Evolutionary conservation across 202 grass and related monocot genomes (phyloP).

Genomic region (Musa balbisiana): DNA sequence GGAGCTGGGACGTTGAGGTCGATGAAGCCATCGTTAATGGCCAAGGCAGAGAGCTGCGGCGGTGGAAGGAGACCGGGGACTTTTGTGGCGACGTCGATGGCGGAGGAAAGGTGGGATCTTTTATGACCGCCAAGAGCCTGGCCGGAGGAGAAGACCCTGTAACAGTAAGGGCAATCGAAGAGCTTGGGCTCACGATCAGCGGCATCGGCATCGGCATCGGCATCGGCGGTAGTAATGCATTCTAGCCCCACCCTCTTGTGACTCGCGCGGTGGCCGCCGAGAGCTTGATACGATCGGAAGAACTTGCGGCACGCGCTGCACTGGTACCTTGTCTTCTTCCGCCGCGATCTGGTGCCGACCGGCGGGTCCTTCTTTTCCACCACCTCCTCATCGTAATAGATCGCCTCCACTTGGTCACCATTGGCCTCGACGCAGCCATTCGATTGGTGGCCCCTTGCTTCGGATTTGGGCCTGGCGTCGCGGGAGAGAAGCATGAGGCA

Average conservation of each 20-base stretch:
- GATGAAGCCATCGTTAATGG: no score
- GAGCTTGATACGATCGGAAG: conserved; percentile 13
- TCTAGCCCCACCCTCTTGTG: background rate
- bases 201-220: no score
- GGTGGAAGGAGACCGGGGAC: no score
- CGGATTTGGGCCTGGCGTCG: conserved; percentile 10
- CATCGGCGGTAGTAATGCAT: background rate
- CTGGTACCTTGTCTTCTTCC: conserved; percentile 1
- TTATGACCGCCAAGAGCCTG: no score
- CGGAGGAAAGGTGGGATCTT: no score
- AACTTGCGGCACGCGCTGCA: conserved; percentile 2
- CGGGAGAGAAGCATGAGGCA: conserved; percentile 17
- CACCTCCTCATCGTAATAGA: background rate
- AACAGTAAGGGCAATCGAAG: no score
- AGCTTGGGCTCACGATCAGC: no score
- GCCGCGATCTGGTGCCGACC: background rate
- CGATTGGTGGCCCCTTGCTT: background rate
- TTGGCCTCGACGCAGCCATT: background rate
- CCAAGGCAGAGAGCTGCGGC: no score
- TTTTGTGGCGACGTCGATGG: no score
- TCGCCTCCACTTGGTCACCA: background rate
- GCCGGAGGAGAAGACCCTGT: no score
- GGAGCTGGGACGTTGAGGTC: no score
- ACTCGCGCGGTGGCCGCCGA: conserved; percentile 6
- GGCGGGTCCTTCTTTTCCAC: background rate